Conservation (phyloP, 805 yeast genomes). For the Lachancea sp. region DNA sequence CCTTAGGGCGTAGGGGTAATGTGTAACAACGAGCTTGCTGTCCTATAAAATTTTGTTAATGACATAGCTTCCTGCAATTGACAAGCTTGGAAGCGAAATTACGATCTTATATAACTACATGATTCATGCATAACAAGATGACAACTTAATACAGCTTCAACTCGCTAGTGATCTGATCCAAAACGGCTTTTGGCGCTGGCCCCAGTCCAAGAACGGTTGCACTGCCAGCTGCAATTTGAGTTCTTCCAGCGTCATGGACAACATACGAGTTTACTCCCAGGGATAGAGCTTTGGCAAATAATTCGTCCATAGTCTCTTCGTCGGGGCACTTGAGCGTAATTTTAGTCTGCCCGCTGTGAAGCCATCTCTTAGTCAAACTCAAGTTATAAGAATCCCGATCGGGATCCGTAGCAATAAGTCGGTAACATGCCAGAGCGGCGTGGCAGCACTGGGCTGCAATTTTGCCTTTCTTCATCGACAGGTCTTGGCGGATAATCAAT, state of each 20-base stretch:
- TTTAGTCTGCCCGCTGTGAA: slow-evolving; percentile 82
- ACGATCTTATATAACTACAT: slow-evolving; percentile 2
- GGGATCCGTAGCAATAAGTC: slow-evolving; percentile 49
- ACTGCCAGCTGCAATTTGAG: slow-evolving; percentile 93
- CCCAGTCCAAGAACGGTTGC: slow-evolving; percentile 96
- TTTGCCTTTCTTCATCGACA: slow-evolving; percentile 91
- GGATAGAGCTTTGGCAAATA: slow-evolving; percentile 76
- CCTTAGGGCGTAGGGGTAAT: no score
- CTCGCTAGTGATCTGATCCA: slow-evolving; percentile 77
- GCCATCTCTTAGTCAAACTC: slow-evolving; percentile 68
- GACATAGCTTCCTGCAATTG: no score
- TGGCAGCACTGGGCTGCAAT: slow-evolving; percentile 97
- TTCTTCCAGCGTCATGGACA: slow-evolving; percentile 94
- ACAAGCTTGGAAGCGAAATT: neutral
- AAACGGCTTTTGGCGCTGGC: slow-evolving; percentile 80
- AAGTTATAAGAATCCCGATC: slow-evolving; percentile 51
- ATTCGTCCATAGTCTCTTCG: slow-evolving; percentile 61
- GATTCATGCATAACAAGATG: neutral
- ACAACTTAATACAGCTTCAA: slow-evolving; percentile 58
- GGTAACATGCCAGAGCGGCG: slow-evolving; percentile 90
- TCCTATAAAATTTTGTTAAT: no score
- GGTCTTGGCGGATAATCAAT: slow-evolving; percentile 77
- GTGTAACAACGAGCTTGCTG: neutral
- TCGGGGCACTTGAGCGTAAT: slow-evolving; percentile 72
- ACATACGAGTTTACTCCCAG: slow-evolving; percentile 71